Conservation (phyloP, 306 rosid genomes). For the Vicia sativa region DNA sequence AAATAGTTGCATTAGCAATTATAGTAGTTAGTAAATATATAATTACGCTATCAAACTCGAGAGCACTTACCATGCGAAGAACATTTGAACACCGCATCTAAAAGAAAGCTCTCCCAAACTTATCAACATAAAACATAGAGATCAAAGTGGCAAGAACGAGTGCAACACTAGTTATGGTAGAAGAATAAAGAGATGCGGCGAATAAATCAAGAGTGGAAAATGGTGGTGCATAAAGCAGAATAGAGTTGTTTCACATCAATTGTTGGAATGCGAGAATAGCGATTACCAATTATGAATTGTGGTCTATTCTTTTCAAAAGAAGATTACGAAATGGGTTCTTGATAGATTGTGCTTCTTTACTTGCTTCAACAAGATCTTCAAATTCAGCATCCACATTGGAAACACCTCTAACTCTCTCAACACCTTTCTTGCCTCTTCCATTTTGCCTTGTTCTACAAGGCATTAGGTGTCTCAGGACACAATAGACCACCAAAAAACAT, state of each 20-base stretch:
- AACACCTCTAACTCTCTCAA: slow-evolving; percentile 76
- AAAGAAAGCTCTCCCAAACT: slow-evolving; percentile 81
- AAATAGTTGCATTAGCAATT: too few species aligned
- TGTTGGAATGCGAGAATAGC: slow-evolving; percentile 88
- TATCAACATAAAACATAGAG: slow-evolving; percentile 70
- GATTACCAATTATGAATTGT: slow-evolving; percentile 67
- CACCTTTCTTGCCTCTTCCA: slow-evolving; percentile 68
- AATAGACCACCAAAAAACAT: slow-evolving; percentile 82
- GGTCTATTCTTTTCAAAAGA: slow-evolving; percentile 65
- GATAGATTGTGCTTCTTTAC: slow-evolving; percentile 57
- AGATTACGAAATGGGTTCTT: slow-evolving; percentile 66
- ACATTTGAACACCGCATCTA: slow-evolving; percentile 84
- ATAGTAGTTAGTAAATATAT: too few species aligned
- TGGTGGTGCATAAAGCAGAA: slow-evolving; percentile 88
- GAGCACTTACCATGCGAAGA: slow-evolving; percentile 72
- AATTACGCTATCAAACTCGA: too few species aligned
- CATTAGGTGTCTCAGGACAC: slow-evolving; percentile 92
- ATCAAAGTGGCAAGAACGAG: slow-evolving; percentile 75
- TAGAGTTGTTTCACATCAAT: slow-evolving; percentile 82
- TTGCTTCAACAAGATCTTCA: slow-evolving; percentile 75
- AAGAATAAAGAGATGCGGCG: slow-evolving; percentile 66
- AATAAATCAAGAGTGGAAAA: slow-evolving; percentile 78
- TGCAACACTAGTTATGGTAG: slow-evolving; percentile 65
- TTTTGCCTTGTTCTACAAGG: slow-evolving; percentile 74
- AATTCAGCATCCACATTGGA: slow-evolving; percentile 74